A percentile compares a stretch with the other conserved stretches of the same genome.
Evolutionary conservation across 23 red algal species (phyloP).

Genomic region (Rhodosorus marinus): DNA sequence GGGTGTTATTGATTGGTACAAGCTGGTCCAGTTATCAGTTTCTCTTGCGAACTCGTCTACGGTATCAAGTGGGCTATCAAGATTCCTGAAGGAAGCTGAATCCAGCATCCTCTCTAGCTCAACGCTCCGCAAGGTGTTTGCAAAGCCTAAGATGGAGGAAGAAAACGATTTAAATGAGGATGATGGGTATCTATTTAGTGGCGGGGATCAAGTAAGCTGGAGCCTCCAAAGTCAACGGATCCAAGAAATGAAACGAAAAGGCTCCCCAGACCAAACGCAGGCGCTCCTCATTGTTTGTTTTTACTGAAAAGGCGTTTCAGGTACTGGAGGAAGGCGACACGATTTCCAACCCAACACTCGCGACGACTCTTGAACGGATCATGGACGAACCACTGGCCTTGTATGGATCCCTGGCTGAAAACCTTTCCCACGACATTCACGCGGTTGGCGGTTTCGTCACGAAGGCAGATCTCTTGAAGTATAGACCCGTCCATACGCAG

Average conservation of each 20-base stretch:
- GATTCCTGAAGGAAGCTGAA: constrained; percentile 23
- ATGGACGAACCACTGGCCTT: constrained; percentile 35
- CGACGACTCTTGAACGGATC: constrained; percentile 26
- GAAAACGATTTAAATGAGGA: background rate
- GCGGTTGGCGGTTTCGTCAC: constrained; percentile 51
- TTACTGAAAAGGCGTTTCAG: too few relatives aligned
- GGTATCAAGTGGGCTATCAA: constrained; percentile 38
- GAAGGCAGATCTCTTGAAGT: constrained; percentile 34
- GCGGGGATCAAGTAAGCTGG: background rate
- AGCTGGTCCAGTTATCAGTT: constrained; percentile 36
- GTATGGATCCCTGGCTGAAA: constrained; percentile 24
- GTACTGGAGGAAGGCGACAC: constrained; percentile 52
- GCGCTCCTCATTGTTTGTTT: too few relatives aligned
- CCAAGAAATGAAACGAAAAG: too few relatives aligned
- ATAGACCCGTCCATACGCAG: constrained; percentile 12
- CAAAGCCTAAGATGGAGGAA: background rate
- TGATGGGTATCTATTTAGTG: background rate
- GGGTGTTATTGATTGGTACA: constrained; percentile 41
- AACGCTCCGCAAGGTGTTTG: too few relatives aligned
- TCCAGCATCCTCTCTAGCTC: background rate
- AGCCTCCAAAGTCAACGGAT: too few relatives aligned
- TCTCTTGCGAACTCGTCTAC: constrained; percentile 34
- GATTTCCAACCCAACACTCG: constrained; percentile 19
- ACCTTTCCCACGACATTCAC: constrained; percentile 28
- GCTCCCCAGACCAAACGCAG: too few relatives aligned